phyloP scores from a whole-genome alignment of 1,284 basidiomycete genomes.

The Cystobasidiaceae sp. region DNA sequence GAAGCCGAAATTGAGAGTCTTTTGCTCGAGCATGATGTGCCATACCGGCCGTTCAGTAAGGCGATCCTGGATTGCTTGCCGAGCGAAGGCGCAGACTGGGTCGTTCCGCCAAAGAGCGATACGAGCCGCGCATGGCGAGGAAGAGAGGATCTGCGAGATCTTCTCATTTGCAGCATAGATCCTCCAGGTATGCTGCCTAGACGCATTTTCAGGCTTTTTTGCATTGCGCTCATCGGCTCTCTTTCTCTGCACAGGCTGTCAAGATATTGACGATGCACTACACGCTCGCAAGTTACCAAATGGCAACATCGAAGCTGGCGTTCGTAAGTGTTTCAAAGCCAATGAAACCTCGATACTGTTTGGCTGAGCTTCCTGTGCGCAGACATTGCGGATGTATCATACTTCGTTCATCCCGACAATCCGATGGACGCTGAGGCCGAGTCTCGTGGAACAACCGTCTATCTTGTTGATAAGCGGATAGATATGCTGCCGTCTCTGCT shows the following conservation, averaged over 20 bases:
- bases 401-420: constrained; percentile 90
- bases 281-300: constrained; percentile 84
- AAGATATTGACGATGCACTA: constrained; percentile 98
- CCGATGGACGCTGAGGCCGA: constrained; percentile 97
- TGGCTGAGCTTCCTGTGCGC: background rate
- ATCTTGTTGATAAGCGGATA: constrained; percentile 96
- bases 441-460: constrained; percentile 92
- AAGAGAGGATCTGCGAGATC: constrained; percentile 77
- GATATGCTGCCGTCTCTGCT: constrained; percentile 95
- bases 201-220: background rate
- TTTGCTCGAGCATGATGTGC: constrained; percentile 91
- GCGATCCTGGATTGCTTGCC: constrained; percentile 91
- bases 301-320: constrained; percentile 94
- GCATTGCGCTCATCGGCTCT: background rate
- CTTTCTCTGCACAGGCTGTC: constrained; percentile 61
- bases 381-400: constrained; percentile 98
- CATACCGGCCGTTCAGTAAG: constrained; percentile 92
- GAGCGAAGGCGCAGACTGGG: constrained; percentile 82
- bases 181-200: constrained; percentile 63
- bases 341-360: background rate
- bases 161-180: constrained; percentile 94
- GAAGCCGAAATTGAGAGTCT: constrained; percentile 95
- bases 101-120: constrained; percentile 72
- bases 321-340: constrained; percentile 63
- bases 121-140: constrained; percentile 67